These are phyloP conservation scores for Oenanthe javanica DNA, from an alignment of 140 eudicot species.

Conservation along the genomic window DNA sequence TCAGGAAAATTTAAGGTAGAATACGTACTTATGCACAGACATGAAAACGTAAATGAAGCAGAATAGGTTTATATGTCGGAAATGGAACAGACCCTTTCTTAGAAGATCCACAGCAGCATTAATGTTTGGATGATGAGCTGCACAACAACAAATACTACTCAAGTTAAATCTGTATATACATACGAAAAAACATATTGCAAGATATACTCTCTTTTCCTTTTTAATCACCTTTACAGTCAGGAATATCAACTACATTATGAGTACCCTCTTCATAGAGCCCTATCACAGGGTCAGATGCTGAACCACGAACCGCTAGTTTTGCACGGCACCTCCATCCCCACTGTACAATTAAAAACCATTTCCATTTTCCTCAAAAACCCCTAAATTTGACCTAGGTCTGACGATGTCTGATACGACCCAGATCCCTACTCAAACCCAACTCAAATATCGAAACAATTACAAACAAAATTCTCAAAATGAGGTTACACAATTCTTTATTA, in stretches of 20 bases:
- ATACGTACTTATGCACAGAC: constrained; percentile 4
- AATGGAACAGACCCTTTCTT: constrained; percentile 41
- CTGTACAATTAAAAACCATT: constrained; percentile 25
- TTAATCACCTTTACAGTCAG: constrained; percentile 78
- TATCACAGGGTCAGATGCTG: constrained; percentile 59
- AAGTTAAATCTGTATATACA: background rate
- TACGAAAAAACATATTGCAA: background rate
- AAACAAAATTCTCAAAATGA: background rate
- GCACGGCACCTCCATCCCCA: constrained; percentile 99
- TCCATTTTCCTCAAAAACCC: background rate
- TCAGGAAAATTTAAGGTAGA: background rate
- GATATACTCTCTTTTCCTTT: background rate
- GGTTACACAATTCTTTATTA: background rate
- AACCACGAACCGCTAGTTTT: constrained; percentile 92
- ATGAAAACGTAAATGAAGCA: constrained; percentile 13
- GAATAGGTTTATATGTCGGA: constrained; percentile 2
- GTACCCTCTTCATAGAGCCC: constrained; percentile 96
- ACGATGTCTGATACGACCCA: background rate
- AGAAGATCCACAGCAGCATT: constrained; percentile 86
- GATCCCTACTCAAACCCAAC: background rate
- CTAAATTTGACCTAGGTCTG: background rate
- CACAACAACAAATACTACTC: background rate
- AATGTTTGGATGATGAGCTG: constrained; percentile 96
- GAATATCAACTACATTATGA: constrained; percentile 83
- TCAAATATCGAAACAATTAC: background rate